Conservation (phyloP, 2,329 filamentous ascomycete species). For the Exophiala xenobiotica region DNA sequence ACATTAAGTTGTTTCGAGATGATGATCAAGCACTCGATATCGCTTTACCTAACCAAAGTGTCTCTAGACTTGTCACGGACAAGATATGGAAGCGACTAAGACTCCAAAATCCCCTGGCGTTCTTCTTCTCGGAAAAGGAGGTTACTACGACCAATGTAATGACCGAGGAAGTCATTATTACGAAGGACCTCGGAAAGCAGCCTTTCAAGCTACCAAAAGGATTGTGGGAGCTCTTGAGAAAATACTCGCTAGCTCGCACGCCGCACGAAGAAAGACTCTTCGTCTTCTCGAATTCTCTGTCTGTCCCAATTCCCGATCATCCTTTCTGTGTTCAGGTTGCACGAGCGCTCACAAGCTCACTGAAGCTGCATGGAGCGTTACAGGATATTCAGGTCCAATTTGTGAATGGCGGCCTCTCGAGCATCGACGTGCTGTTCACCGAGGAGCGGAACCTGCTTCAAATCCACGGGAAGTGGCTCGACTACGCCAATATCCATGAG, state of each 20-base stretch:
- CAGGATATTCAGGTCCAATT: slow-evolving; percentile 15
- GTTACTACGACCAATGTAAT: background rate
- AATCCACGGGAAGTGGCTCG: slow-evolving; percentile 32
- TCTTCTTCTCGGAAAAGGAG: slow-evolving; percentile 12
- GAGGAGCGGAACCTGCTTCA: slow-evolving; percentile 14
- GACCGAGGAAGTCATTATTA: background rate
- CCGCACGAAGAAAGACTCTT: slow-evolving; percentile 17
- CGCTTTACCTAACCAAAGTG: slow-evolving; percentile 8
- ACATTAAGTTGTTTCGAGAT: slow-evolving; percentile 29
- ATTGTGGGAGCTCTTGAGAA: slow-evolving; percentile 15
- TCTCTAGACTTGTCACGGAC: slow-evolving; percentile 13
- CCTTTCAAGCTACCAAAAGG: slow-evolving; percentile 8
- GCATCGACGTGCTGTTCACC: slow-evolving; percentile 25
- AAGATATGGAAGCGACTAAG: slow-evolving; percentile 25
- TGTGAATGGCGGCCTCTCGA: slow-evolving; percentile 24
- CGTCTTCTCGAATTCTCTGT: slow-evolving; percentile 17
- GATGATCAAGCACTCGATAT: slow-evolving; percentile 24
- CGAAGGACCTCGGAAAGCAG: slow-evolving; percentile 1
- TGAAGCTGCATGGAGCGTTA: slow-evolving; percentile 25
- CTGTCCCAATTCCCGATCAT: slow-evolving; percentile 2
- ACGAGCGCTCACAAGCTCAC: slow-evolving; percentile 23
- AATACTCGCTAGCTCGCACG: slow-evolving; percentile 9
- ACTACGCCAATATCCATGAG: slow-evolving; percentile 23
- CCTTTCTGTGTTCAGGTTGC: slow-evolving; percentile 24
- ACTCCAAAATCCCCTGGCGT: background rate